Conservation (phyloP, 1,284 basidiomycete genomes). For the Porodaedalea pini region DNA sequence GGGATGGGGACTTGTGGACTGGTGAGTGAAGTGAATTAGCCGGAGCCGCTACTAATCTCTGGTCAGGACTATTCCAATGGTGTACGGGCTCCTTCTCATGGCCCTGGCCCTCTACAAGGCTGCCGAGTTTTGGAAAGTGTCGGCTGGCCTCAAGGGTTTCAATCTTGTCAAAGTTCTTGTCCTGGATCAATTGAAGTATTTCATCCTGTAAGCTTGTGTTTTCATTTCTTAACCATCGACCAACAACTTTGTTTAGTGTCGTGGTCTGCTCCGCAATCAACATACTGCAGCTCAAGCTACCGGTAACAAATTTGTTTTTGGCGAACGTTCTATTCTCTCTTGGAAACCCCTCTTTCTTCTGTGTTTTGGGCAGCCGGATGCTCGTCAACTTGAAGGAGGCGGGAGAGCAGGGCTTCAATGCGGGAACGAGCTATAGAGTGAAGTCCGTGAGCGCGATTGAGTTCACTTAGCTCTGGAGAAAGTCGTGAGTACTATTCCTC, state of each 20-base stretch:
- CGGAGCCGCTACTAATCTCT: background rate
- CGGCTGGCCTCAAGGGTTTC: background rate
- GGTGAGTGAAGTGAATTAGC: background rate
- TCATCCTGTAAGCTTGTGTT: background rate
- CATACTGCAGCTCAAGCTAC: background rate
- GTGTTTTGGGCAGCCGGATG: slow-evolving; percentile 7
- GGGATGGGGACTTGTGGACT: background rate
- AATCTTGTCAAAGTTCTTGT: background rate
- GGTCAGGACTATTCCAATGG: background rate
- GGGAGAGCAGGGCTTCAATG: background rate
- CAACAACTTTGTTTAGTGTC: background rate
- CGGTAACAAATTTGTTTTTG: background rate
- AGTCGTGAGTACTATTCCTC: too few relatives aligned
- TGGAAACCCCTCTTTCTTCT: background rate
- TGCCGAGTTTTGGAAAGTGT: background rate
- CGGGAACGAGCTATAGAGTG: background rate
- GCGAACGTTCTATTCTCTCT: background rate
- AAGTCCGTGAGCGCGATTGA: background rate
- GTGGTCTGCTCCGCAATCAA: background rate
- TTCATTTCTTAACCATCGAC: background rate
- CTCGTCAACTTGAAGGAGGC: slow-evolving; percentile 13
- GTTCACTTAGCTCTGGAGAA: background rate
- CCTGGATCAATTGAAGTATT: background rate
- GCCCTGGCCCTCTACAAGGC: background rate
- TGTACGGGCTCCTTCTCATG: background rate